phyloP scores from a whole-genome alignment of 306 rosid genomes.

The Carpinus fangiana region DNA sequence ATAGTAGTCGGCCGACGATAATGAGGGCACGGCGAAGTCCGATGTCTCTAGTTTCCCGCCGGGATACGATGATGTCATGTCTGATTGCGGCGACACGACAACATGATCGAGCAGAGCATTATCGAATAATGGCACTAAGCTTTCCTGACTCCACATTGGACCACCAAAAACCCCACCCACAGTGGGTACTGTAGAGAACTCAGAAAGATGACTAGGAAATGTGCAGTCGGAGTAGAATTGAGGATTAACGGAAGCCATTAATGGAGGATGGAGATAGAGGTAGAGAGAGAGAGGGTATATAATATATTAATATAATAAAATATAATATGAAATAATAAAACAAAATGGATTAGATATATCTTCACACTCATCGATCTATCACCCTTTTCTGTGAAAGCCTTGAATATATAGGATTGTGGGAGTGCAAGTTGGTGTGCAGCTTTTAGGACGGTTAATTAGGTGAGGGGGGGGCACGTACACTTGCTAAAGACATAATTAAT shows the following conservation, averaged over 20 bases:
- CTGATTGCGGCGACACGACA: conserved; percentile 33
- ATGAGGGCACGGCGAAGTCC: conserved; percentile 30
- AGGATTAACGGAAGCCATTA: conserved; percentile 57
- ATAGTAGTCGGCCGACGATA: conserved; percentile 28
- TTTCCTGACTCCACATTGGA: conserved; percentile 47
- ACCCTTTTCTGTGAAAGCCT: no score
- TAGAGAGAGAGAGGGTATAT: neutral
- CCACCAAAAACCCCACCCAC: conserved; percentile 18
- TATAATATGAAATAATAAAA: no score
- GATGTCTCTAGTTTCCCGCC: conserved; percentile 41
- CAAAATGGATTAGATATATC: no score
- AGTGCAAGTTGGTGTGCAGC: no score
- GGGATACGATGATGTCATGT: conserved; percentile 25
- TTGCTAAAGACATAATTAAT: no score
- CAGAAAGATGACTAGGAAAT: conserved; percentile 33
- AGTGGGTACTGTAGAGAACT: conserved; percentile 18
- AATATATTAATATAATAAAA: no score
- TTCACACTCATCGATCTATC: no score
- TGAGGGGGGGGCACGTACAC: no score
- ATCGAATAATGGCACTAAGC: conserved; percentile 40
- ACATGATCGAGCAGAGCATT: conserved; percentile 38
- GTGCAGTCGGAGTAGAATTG: conserved; percentile 51
- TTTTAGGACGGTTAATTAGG: no score
- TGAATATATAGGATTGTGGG: no score
- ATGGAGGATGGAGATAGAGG: conserved; percentile 27